Percentiles rank a stretch among this genome's conserved stretches.
phyloP scores from a whole-genome alignment of 139 green algal genomes.

The Volvox reticuliferus region DNA sequence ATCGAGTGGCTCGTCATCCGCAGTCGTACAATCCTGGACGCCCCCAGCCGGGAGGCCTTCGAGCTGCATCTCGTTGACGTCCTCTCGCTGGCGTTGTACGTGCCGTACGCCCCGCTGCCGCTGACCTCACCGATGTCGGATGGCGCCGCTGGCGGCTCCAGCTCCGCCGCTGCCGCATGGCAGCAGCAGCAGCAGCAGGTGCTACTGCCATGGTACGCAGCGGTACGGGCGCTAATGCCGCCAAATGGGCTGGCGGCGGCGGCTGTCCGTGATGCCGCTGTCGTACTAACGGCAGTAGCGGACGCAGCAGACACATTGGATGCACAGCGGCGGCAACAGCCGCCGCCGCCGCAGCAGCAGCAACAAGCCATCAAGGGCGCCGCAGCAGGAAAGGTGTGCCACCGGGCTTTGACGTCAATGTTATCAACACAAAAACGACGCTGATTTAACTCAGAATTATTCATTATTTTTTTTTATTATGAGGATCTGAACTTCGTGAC shows the following conservation, averaged over 20 bases:
- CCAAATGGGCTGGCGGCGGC: conserved; percentile 13
- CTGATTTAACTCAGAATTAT: too few species aligned
- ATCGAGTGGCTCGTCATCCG: conserved; percentile 52
- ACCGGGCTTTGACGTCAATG: neutral
- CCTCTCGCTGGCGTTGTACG: conserved; percentile 43
- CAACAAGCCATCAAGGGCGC: neutral
- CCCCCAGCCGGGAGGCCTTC: conserved; percentile 28
- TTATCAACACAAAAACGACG: too few species aligned
- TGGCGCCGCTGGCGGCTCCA: neutral
- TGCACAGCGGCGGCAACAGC: conserved; percentile 29
- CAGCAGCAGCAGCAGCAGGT: conserved; percentile 16
- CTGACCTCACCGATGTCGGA: neutral
- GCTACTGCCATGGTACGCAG: neutral
- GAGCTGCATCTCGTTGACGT: conserved; percentile 49
- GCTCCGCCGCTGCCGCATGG: neutral
- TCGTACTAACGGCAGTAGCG: conserved; percentile 40
- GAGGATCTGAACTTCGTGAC: too few species aligned
- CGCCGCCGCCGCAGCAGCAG: neutral
- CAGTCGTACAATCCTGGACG: conserved; percentile 7
- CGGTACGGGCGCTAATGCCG: neutral
- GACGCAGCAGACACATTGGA: conserved; percentile 27
- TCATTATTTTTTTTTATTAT: too few species aligned
- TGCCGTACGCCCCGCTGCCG: conserved; percentile 23
- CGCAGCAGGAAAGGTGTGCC: neutral
- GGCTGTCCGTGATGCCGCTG: conserved; percentile 47